Evolutionary conservation across 2,329 filamentous ascomycete genomes (phyloP).

Genomic region (Volutella citrinella): DNA sequence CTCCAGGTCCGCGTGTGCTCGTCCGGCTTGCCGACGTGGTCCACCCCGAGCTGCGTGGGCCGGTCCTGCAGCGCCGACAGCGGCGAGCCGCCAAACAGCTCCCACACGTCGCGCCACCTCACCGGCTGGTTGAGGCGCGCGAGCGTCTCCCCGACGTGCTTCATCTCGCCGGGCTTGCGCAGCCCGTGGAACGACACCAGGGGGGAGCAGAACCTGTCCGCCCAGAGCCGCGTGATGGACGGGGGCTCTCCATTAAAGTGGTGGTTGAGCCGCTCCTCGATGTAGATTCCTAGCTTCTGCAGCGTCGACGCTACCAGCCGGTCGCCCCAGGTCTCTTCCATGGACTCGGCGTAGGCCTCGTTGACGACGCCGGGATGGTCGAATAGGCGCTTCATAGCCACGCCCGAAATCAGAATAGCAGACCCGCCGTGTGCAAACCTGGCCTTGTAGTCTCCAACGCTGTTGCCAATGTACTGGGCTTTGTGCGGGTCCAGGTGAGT

Average conservation of each 20-base stretch:
- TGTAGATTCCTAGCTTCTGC: conserved; percentile 51
- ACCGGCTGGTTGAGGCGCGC: conserved; percentile 37
- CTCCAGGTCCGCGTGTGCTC: conserved; percentile 38
- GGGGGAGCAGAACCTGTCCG: conserved; percentile 52
- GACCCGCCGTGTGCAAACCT: conserved; percentile 58
- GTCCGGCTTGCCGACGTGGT: conserved; percentile 50
- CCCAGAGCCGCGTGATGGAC: conserved; percentile 44
- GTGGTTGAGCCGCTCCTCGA: conserved; percentile 52
- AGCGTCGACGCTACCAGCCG: conserved; percentile 51
- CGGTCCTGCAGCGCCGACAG: conserved; percentile 35
- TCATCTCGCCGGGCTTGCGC: conserved; percentile 43
- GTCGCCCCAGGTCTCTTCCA: conserved; percentile 53
- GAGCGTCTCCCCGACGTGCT: conserved; percentile 40
- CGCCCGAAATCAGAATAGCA: conserved; percentile 49
- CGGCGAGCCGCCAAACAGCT: conserved; percentile 42
- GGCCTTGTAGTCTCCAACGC: conserved; percentile 53
- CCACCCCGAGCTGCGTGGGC: conserved; percentile 37
- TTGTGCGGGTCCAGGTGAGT: conserved; percentile 45
- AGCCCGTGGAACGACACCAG: conserved; percentile 53
- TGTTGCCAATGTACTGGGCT: conserved; percentile 53
- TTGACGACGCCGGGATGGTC: conserved; percentile 39
- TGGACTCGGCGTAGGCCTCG: conserved; percentile 44
- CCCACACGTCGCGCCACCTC: conserved; percentile 50
- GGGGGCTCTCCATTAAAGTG: conserved; percentile 57
- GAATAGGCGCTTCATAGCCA: conserved; percentile 46